phyloP scores from a whole-genome alignment of 805 yeast species.

The Candida chilensis region DNA sequence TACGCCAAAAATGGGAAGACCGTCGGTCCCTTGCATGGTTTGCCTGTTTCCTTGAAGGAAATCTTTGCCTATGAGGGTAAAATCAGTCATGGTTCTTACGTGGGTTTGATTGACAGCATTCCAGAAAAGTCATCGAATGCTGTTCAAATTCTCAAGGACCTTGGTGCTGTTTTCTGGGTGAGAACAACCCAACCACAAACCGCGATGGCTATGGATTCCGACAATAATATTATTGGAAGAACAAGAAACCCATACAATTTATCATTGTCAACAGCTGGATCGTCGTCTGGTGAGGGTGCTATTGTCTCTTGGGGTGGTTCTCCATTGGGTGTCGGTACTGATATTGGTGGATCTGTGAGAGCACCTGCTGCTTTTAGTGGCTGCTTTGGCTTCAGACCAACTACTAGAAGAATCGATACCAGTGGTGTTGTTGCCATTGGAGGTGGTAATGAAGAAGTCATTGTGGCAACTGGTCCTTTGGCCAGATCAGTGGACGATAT shows the following conservation, averaged over 20 bases:
- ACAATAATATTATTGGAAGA: slow-evolving; percentile 45
- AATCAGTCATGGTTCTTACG: slow-evolving; percentile 43
- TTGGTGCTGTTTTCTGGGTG: slow-evolving; percentile 47
- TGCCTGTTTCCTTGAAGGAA: slow-evolving; percentile 57
- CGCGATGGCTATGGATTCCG: slow-evolving; percentile 45
- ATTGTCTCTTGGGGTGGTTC: slow-evolving; percentile 36
- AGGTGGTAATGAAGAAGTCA: slow-evolving; percentile 8
- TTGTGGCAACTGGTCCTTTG: slow-evolving; percentile 26
- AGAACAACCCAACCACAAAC: slow-evolving; percentile 51
- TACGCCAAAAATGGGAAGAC: slow-evolving; percentile 14
- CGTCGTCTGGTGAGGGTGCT: slow-evolving; percentile 46
- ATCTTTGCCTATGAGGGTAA: slow-evolving; percentile 40
- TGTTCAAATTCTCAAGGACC: slow-evolving; percentile 31
- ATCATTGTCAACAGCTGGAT: slow-evolving; percentile 41
- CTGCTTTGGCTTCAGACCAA: slow-evolving; percentile 37
- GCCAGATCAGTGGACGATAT: slow-evolving; percentile 28
- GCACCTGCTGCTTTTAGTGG: slow-evolving; percentile 47
- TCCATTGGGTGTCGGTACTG: slow-evolving; percentile 32
- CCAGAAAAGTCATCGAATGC: slow-evolving; percentile 26
- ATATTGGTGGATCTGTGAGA: slow-evolving; percentile 49
- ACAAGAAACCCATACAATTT: slow-evolving; percentile 40
- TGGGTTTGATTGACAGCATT: slow-evolving; percentile 28
- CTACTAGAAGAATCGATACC: slow-evolving; percentile 38
- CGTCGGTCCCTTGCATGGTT: slow-evolving; percentile 50
- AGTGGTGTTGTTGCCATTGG: slow-evolving; percentile 19